phyloP scores from a whole-genome alignment of 306 rosid species.

The Aeschynomene evenia region DNA sequence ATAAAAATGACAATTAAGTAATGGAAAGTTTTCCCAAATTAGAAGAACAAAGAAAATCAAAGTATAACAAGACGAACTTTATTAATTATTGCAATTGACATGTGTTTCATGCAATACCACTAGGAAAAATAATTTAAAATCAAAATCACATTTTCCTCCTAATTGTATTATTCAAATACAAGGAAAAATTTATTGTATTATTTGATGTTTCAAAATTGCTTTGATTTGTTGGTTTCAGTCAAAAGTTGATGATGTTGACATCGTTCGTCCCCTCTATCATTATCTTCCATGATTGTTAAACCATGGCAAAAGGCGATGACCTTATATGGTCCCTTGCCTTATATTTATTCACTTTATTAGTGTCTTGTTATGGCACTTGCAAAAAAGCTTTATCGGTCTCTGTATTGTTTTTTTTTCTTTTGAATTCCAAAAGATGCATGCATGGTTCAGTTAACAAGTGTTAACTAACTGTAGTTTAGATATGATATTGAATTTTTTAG shows the following conservation, averaged over 20 bases:
- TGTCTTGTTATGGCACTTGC: neutral
- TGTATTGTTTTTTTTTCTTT: neutral
- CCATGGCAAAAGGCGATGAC: neutral
- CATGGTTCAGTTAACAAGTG: neutral
- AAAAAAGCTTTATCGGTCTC: neutral
- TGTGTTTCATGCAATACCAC: neutral
- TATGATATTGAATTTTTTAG: too few relatives aligned
- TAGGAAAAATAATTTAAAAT: neutral
- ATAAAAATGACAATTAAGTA: neutral
- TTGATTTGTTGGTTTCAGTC: too few relatives aligned
- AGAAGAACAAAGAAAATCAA: neutral
- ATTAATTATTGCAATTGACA: neutral
- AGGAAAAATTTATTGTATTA: neutral
- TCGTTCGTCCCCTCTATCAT: neutral
- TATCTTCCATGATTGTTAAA: neutral
- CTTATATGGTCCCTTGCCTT: neutral
- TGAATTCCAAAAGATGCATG: neutral
- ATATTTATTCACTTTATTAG: too few relatives aligned
- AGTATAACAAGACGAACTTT: neutral
- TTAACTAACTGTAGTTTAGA: too few relatives aligned
- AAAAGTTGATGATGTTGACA: slow-evolving; percentile 10
- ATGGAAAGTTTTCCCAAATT: neutral
- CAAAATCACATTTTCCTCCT: neutral
- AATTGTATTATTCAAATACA: neutral
- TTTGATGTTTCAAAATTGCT: neutral